Base-by-base conservation (phyloP, 768 basidiomycete genomes). In the Antrodiella citrinella region DNA sequence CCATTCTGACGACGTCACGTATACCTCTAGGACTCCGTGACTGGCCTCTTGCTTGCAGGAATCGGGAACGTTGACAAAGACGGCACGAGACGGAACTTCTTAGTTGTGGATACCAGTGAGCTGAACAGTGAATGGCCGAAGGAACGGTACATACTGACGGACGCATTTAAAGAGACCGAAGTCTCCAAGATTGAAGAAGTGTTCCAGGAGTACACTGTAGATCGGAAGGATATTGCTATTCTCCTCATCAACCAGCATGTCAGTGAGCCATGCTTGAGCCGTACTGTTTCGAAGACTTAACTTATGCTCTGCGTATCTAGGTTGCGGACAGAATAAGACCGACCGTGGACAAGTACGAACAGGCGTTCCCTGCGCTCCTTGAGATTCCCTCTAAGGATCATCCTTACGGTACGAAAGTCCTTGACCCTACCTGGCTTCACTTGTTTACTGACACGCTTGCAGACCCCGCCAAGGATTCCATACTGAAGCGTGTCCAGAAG, bases 351-450 rank as follows among this genome's bases (percentile, higher is more conserved):
- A 83, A 84, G 60, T 99, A 99, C 67, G 84, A 91, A 56, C 89
- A 93, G 66, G 83, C 95, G 0, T 99, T 99, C 72, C 96, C 96
- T 19, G 92, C 96, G 0, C 70, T 99, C 38, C 80, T 99, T 13
- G 96, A 99, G 69, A 98, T 99, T 54, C 96, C 96, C 21, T 93
- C 91, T 49, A 98, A 98, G 67, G 95, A 98, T 62, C 93, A 96
- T 67, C 95, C 95, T 26, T 98, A 98, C 60, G 94, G 95, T 95
- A 48, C 51, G 79, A 69, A 38, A 38, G 35, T n/a, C n/a, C n/a
- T 44, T 10, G 38, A 26, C 22, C 43, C 25, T 44, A 3, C 9
- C 20, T 30, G 38, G 22, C 45, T 26, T 40, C 53, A 54, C 48
- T 53, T 52, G 51, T 57, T 50, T 41, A 59, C 54, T 61, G 49